Conservation (phyloP, 371 early-diverging fungal species). For the Gilbertella persicaria region DNA sequence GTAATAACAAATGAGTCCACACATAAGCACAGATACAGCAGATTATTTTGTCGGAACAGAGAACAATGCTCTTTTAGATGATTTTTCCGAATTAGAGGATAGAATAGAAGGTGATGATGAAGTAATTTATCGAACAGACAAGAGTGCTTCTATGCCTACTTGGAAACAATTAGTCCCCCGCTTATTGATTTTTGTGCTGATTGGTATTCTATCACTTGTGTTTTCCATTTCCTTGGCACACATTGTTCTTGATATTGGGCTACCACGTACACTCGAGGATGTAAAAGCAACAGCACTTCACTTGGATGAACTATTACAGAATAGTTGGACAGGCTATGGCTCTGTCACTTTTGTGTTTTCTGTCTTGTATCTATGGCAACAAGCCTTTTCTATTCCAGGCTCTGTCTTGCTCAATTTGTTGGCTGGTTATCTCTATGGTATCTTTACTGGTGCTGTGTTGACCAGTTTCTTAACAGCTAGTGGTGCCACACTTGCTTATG, state of each 20-base stretch:
- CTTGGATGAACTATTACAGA: constrained; percentile 31
- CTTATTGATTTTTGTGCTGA: constrained; percentile 29
- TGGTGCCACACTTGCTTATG: constrained; percentile 50
- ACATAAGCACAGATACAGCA: no score
- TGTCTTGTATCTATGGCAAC: constrained; percentile 53
- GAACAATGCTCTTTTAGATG: background rate
- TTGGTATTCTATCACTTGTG: constrained; percentile 36
- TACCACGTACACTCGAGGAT: constrained; percentile 45
- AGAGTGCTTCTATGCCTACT: constrained; percentile 6
- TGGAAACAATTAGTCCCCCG: constrained; percentile 37
- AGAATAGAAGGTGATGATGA: constrained; percentile 29
- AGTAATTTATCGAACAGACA: constrained; percentile 21
- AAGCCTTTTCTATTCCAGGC: constrained; percentile 53
- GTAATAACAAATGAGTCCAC: background rate
- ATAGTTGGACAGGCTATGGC: constrained; percentile 36
- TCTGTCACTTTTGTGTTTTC: constrained; percentile 44
- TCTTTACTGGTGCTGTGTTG: constrained; percentile 34
- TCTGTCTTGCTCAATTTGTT: constrained; percentile 48
- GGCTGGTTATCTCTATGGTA: constrained; percentile 48
- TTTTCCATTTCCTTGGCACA: constrained; percentile 42
- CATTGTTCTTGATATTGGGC: constrained; percentile 33
- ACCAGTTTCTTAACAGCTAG: constrained; percentile 46
- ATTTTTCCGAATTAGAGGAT: constrained; percentile 10
- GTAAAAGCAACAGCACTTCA: constrained; percentile 40
- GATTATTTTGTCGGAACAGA: background rate